phyloP scores from a whole-genome alignment of 371 early-diverging fungal genomes.

The Mortierella sp. region DNA sequence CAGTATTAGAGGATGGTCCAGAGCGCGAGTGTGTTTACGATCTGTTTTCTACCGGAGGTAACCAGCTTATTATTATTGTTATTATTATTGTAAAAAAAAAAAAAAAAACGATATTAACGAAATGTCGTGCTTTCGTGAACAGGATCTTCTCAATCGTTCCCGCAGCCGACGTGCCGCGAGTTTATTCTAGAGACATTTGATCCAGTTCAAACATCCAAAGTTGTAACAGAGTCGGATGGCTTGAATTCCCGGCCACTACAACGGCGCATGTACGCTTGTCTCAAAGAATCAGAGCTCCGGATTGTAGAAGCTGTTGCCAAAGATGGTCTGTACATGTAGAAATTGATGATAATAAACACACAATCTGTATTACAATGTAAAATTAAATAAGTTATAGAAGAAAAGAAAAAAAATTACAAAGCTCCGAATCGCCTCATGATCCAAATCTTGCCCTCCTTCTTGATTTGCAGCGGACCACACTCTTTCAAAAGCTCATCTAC shows the following conservation, averaged over 20 bases:
- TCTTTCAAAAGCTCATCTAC: constrained; percentile 19
- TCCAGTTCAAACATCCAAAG: constrained; percentile 3
- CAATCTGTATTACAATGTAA: neutral
- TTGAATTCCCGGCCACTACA: constrained; percentile 38
- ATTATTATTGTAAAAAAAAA: neutral
- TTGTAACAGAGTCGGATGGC: neutral
- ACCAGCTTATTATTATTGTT: too few relatives aligned
- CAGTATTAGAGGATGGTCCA: constrained; percentile 65
- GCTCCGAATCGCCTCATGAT: constrained; percentile 39
- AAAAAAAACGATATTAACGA: neutral
- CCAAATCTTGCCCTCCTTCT: constrained; percentile 45
- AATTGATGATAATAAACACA: neutral
- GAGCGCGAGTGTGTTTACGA: constrained; percentile 75
- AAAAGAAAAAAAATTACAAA: neutral
- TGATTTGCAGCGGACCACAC: constrained; percentile 45
- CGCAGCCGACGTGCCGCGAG: constrained; percentile 64
- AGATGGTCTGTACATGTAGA: constrained; percentile 53
- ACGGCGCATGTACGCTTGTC: constrained; percentile 50
- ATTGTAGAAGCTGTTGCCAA: constrained; percentile 54
- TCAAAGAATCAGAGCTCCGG: constrained; percentile 48
- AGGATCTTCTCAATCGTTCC: constrained; percentile 55
- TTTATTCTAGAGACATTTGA: constrained; percentile 58
- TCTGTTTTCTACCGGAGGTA: constrained; percentile 69
- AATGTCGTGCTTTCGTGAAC: neutral
- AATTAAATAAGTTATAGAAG: neutral